phyloP scores from a whole-genome alignment of 163 green algal species.

The Volvox carteri region DNA sequence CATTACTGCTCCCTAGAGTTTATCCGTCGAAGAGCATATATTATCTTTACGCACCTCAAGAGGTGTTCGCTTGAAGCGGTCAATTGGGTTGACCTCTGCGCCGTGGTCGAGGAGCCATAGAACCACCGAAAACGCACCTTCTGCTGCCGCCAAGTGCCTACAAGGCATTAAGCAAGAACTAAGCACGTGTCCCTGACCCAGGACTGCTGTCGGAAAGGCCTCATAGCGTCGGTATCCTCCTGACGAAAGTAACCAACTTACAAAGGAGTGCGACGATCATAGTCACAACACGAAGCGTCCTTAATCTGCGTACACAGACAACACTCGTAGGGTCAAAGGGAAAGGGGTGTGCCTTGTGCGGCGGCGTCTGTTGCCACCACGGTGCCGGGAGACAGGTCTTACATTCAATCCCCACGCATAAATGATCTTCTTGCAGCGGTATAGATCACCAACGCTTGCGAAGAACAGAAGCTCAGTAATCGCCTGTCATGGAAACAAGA shows the following conservation, averaged over 20 bases:
- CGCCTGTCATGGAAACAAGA: slow-evolving; percentile 62
- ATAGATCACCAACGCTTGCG: slow-evolving; percentile 86
- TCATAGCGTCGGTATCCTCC: too few species aligned
- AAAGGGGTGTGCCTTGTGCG: not conserved
- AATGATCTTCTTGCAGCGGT: slow-evolving; percentile 86
- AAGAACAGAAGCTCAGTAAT: slow-evolving; percentile 95
- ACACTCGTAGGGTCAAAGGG: not conserved
- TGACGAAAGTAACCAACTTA: too few species aligned
- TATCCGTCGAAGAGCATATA: too few species aligned
- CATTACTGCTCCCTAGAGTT: too few species aligned
- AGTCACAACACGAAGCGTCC: slow-evolving; percentile 63
- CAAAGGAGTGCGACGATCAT: slow-evolving; percentile 80
- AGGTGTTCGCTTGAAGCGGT: slow-evolving; percentile 92
- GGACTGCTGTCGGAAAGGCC: not conserved
- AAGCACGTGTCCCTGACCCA: not conserved
- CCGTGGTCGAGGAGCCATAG: slow-evolving; percentile 87
- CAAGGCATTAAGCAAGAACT: not conserved
- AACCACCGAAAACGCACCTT: slow-evolving; percentile 87
- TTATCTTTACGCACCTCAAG: slow-evolving; percentile 87
- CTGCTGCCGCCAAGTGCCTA: slow-evolving; percentile 91
- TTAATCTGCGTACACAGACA: slow-evolving; percentile 50
- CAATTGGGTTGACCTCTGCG: slow-evolving; percentile 83
- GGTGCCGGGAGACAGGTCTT: not conserved
- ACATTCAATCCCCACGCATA: slow-evolving; percentile 82
- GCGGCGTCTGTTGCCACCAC: not conserved